Evolutionary conservation across 805 yeast species (phyloP).

Genomic region (Nakazawaea pomicola): DNA sequence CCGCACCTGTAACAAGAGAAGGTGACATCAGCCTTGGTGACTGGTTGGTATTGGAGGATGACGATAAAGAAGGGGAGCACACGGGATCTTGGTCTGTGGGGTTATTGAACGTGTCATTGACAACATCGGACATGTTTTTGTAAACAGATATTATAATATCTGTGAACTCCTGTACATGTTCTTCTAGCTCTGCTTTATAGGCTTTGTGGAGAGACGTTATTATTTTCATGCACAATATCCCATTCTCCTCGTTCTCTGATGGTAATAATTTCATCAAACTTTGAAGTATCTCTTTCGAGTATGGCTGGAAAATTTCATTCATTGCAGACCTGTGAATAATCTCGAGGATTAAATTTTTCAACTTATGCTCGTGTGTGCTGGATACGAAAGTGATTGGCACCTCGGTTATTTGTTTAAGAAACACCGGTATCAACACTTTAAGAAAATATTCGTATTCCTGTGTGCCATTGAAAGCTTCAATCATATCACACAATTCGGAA

Average conservation of each 20-base stretch:
- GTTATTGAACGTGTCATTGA: constrained; percentile 36
- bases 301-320: constrained; percentile 75
- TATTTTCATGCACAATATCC: constrained; percentile 84
- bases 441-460: constrained; percentile 79
- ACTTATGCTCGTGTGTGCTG: constrained; percentile 66
- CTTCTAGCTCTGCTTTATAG: constrained; percentile 62
- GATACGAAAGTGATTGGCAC: constrained; percentile 71
- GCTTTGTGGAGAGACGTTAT: constrained; percentile 82
- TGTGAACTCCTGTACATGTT: constrained; percentile 74
- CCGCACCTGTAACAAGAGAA: constrained; percentile 32
- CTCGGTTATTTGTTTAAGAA: constrained; percentile 54
- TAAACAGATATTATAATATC: constrained; percentile 72
- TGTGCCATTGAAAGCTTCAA: constrained; percentile 77
- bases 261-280: constrained; percentile 55
- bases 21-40: constrained; percentile 39
- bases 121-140: constrained; percentile 71
- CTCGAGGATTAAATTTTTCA: constrained; percentile 73
- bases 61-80: neutral
- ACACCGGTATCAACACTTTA: constrained; percentile 62
- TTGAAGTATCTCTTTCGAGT: constrained; percentile 56
- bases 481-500: constrained; percentile 79
- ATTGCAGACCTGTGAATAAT: constrained; percentile 75
- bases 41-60: constrained; percentile 17
- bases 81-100: neutral
- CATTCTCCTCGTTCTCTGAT: constrained; percentile 92